Base-by-base conservation (phyloP, 2,329 filamentous ascomycete genomes). In the Stagonosporopsis rhizophila region DNA sequence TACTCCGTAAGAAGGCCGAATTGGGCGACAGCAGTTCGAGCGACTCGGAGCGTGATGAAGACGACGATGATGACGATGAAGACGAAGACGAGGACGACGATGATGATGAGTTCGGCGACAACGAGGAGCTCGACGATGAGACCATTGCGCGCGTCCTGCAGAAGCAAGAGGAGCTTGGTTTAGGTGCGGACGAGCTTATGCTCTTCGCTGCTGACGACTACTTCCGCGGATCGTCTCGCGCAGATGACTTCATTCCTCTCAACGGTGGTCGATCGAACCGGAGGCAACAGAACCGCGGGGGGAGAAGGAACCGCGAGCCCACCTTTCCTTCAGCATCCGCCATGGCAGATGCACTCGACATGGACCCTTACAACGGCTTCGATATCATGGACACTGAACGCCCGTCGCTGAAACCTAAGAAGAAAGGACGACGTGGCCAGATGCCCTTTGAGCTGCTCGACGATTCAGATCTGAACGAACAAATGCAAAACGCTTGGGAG, bases 381-480 rank as follows among this genome's bases (percentile, higher is more conserved):
- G 92, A 96, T 69, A 80, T 96, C 40, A 94, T 95, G 88, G 91
- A 96, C 68, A 91, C 90, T 77, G 84, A 90, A 15, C 83, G 87
- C 23, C 87, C 88, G 1, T 91, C 87, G 49, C 74, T 92, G 6
- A 84, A 82, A 52, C 86, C 83, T 59, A 88, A 86, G 68, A 80
- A 83, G 62, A 91, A 90, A 73, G 86, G 85, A 39, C 81, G 82
- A 14, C 84, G 85, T 59, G 81, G 79, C 41, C 79, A 82, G 48
- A 74, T 83, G 41, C 78, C 80, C 4, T 75, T 81, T 14, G 76
- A 76, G 11, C 27, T 56, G n/a, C 61, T 81, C 1, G 78, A 78
- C 3, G 80, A 82, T 45, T 73, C 76, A 0, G 79, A 81, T 5
- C 66, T 81, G 27, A 74, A 75, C 27, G 74, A 75, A 17, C 70